phyloP scores from a whole-genome alignment of 352 stramenopile species.

The Phytophthora cryptogea region DNA sequence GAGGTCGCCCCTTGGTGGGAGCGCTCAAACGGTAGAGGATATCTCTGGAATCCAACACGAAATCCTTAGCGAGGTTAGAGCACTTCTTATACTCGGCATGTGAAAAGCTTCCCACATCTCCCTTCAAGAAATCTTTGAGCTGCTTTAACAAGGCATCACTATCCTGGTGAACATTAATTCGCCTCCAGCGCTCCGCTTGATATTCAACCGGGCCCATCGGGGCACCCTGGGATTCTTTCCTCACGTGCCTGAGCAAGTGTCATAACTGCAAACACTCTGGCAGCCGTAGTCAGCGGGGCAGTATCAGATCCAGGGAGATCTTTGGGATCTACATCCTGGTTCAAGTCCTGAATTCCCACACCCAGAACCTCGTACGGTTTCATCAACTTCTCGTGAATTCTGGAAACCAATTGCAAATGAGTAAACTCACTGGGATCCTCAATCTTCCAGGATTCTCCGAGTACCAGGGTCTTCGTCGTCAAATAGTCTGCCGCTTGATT shows the following conservation, averaged over 20 bases:
- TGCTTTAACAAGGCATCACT: no score
- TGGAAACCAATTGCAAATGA: no score
- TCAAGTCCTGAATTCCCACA: no score
- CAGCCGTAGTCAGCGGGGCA: neutral
- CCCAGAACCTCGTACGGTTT: no score
- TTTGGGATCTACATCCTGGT: neutral
- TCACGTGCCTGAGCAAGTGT: neutral
- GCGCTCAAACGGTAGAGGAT: constrained; percentile 1
- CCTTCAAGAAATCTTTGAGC: no score
- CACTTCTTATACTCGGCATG: neutral
- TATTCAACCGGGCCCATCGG: constrained; percentile 1
- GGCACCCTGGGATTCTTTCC: neutral
- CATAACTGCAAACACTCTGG: neutral
- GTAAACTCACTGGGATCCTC: no score
- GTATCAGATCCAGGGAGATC: neutral
- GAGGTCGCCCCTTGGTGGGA: neutral
- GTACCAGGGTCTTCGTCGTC: neutral
- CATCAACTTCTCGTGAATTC: no score
- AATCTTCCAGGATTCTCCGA: neutral
- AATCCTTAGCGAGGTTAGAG: neutral
- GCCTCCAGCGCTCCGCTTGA: constrained; percentile 7
- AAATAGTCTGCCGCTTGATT: neutral
- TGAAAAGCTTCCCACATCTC: no score
- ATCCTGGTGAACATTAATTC: constrained; percentile 12
- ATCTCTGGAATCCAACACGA: neutral